Base-by-base conservation (phyloP, 345 rosid species). In the Physaria fendleri region DNA sequence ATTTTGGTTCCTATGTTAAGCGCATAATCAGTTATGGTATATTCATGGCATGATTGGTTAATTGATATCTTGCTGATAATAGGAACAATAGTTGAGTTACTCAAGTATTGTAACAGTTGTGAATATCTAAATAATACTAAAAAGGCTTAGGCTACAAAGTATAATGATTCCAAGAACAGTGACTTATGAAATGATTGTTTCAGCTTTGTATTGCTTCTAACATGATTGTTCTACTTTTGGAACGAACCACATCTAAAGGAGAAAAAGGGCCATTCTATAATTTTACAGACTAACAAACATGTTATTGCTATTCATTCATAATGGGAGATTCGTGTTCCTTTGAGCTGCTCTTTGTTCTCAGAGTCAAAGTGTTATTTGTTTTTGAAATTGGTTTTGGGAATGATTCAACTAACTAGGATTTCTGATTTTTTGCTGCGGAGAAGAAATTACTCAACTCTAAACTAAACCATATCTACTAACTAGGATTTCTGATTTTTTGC, bases 201-300 rank as follows among this genome's bases (percentile, higher is more conserved):
- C 56, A 60, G 56, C 73, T 68, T 53, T 69, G 28, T 37, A 8
- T 50, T 59, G 72, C 54, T 44, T 69, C 23, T 28, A n/a, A 22
- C 25, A 59, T 59, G 54, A 59, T 50, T 39, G 50, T 50, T 8
- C 64, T 45, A 45, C 48, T 49, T 58, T 13, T 29, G 20, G 37
- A 27, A 43, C 24, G 43, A 7, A 18, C 40, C 28, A 57, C 51
- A 55, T 37, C 13, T 42, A 18, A 35, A 60, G 25, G 45, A 29
- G 15, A 34, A 20, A 48, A 38, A 33, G 14, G 35, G 29, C 12
- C 10, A 22, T 40, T 13, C 55, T 41, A 6, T 25, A 10, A 13
- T 39, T 16, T 11, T 59, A 11, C 29, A 17, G 27, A 13, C 32
- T 33, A 20, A 16, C 23, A 24, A 59, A 15, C 47, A 33, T 67